Base-by-base conservation (phyloP, 2,329 filamentous ascomycete species). In the Xylaria sp. region DNA sequence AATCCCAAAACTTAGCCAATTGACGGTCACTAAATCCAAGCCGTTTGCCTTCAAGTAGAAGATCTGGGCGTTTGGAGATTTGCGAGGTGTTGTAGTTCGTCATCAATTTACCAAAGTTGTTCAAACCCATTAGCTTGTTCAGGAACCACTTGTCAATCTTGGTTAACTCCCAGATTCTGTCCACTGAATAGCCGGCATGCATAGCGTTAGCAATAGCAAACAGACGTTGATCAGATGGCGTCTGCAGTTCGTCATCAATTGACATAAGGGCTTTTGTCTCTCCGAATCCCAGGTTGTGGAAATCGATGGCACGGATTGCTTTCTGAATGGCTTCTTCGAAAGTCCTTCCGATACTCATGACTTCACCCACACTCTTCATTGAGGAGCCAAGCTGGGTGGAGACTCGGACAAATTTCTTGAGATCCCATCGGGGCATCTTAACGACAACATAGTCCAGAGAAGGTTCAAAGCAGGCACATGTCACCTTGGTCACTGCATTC, bases 61-160 rank as follows among this genome's bases (percentile, higher is more conserved):
- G 79, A 21, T 86, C 82, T 4, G 85, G 80, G 14, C 87, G 84
- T 60, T 87, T 83, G 50, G 83, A 87, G 60, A 90, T 86, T 46
- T 93, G 89, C 68, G 82, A 84, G 12, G 84, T 84, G 67, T 75
- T 85, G 78, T 88, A 92, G 50, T 82, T 83, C 62, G 84, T 83
- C 87, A 97, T 92, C 23, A 84, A 77, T 79, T 93, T 94, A 74
- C 89, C 89, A 71, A 98, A 97, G 80, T 97, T 87, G 78, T 89
- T 96, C 9, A 99, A 82, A 28, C 90, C 89, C 86, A 96, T 96
- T 61, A 99, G 88, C 77, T 92, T 94, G 78, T 87, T 89, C 69
- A 99, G 81, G 83, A 98, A 99, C 95, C 95, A 99, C 79, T 96
- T 97, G 81, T 98, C 95, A 72, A 99, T 99, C 81, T 94, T 93